Evolutionary conservation across 2,329 filamentous ascomycete genomes (phyloP), one percentile per base, ranked within the genome.

Genomic region (Fusarium nanum): DNA sequence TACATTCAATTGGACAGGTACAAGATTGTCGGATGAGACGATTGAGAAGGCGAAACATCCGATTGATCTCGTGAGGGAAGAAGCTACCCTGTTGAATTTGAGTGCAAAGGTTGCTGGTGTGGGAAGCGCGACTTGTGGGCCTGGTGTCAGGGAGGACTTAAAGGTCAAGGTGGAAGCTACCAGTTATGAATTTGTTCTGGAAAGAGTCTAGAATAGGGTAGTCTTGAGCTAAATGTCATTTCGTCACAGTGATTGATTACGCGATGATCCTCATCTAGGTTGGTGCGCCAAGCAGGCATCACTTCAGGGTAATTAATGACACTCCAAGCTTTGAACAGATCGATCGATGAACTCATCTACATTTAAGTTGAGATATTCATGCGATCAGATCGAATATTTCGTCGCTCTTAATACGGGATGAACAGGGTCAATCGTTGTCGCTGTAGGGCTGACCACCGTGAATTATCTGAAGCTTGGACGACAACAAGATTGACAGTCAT

Each of bases 121-220:
- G 3, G 60, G 60, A 22, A 64, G 59, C 14, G 60, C 59, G 5
- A 64, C 60, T 7, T 64, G 60, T 48, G 60, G 60, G n/a, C 60
- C 60, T 23, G 60, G 60, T 1, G 60, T 64, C 1, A 10, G 58
- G 9, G 58, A 63, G 2, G 60, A 63, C 30, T 14, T 63, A 3
- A 20, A 46, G 6, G 48, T 63, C 6, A 63, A 48, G 22, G 48
- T 63, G 8, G 44, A 37, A 9, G 23, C 58, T 11, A 30, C 23
- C 10, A 30, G 27, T 1, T 63, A 56, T 8, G 42, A 46, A 7
- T 63, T 63, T n/a, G 14, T 46, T 18, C 18, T 60, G 9, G 41
- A 60, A 32, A 57, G 37, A n/a, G 30, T 57, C 37, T 56, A 56
- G 53, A 42, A 42, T 42, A 42, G 34, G 14, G 32, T 52, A 52